Evolutionary conservation across 352 stramenopile species (phyloP).

Genomic region (Blastocystis sp.): DNA sequence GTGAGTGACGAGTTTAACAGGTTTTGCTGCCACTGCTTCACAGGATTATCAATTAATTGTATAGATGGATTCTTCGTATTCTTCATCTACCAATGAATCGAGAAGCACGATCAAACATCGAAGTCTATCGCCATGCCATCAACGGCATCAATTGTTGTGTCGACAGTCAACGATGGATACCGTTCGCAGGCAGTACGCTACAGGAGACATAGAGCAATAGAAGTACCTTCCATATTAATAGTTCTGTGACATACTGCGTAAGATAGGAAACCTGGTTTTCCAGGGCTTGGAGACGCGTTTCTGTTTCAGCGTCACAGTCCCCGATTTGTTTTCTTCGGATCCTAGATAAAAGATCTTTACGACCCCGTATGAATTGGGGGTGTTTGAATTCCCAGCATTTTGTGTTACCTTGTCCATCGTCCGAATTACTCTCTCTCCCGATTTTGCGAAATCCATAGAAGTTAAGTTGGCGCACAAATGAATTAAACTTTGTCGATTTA

Average conservation of each 20-base stretch:
- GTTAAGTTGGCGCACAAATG: slow-evolving; percentile 49
- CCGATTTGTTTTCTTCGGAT: slow-evolving; percentile 54
- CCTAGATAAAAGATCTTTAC: slow-evolving; percentile 18
- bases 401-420: not conserved
- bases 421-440: not conserved
- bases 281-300: not conserved
- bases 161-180: not conserved
- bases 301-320: slow-evolving; percentile 9
- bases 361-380: slow-evolving; percentile 34
- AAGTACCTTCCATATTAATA: slow-evolving; percentile 2
- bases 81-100: not conserved
- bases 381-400: slow-evolving; percentile 50
- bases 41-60: not conserved
- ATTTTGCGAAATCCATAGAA: slow-evolving; percentile 56
- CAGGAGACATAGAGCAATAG: not conserved
- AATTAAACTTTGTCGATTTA: slow-evolving; percentile 57
- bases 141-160: not conserved
- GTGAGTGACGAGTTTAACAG: not conserved
- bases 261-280: slow-evolving; percentile 18
- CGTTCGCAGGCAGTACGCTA: slow-evolving; percentile 4
- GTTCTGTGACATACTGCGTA: not conserved
- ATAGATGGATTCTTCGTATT: not conserved
- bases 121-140: not conserved
- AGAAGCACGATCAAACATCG: not conserved
- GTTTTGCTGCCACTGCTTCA: not conserved